Evolutionary conservation across 345 rosid genomes (phyloP), one percentile per base, ranked within the genome.

Genomic region (Murraya paniculata): DNA sequence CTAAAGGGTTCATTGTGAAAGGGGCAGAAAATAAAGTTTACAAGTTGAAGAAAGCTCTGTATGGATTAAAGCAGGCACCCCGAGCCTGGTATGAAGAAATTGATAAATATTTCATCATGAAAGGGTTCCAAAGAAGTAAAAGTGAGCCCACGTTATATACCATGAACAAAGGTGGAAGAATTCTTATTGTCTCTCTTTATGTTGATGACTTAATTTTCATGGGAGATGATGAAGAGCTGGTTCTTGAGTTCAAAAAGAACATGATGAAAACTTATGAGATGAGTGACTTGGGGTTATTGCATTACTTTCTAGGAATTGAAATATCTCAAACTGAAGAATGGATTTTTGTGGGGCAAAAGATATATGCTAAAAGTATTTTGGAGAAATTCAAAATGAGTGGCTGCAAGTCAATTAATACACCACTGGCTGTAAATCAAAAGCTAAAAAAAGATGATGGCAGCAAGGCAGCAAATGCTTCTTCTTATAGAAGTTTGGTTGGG

Each of bases 111-210:
- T 27, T 27, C 18, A 2, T 62, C 5, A 9, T 33, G 1, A 22
- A 58, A 22, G 28, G 62, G 10, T 58, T 58, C 22, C 1, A 58
- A 22, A 58, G 9, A 5, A 65, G 69, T 65, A 16, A 31, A 16
- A 65, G 14, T 65, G 24, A 65, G n/a, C 25, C 24, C 27, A 27
- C 45, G 14, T 31, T 62, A 11, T 65, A 33, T 33, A 3, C 30
- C 4, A 9, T 5, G 41, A 38, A 5, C 7, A 38, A 38, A 38
- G 6, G 9, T 38, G 41, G 9, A 38, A 30, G 16, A 28, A n/a
- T 77, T 77, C 41, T 77, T 16, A 25, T 56, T 2, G 27, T 69
- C 1, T 78, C 48, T 19, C 19, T 71, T 1, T 70, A 78, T 78
- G 50, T 78, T 14, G 57, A 77, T 71, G 76, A 70, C 30, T 6